Conservation (phyloP, 164 flowering plant species). For the Nymphaea colorata region DNA sequence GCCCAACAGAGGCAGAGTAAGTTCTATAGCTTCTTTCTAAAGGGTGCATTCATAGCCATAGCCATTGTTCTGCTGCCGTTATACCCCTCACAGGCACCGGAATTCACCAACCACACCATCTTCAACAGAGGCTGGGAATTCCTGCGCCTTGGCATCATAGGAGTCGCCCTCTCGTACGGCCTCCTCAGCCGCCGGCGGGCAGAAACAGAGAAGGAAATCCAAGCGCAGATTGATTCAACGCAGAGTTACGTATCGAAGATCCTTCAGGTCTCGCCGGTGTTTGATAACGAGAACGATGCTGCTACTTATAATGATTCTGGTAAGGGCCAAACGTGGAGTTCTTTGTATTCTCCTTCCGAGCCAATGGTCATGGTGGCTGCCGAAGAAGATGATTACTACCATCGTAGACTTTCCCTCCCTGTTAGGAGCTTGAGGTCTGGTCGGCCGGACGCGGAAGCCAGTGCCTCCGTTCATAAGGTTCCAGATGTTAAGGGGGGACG, state of each 20-base stretch:
- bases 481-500: neutral
- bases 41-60: slow-evolving; percentile 28
- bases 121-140: slow-evolving; percentile 76
- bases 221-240: slow-evolving; percentile 28
- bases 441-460: slow-evolving; percentile 20
- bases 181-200: slow-evolving; percentile 58
- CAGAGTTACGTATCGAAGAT: slow-evolving; percentile 52
- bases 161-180: slow-evolving; percentile 87
- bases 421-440: slow-evolving; percentile 71
- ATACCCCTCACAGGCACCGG: slow-evolving; percentile 67
- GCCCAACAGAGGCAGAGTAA: slow-evolving; percentile 31
- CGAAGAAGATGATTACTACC: slow-evolving; percentile 24
- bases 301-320: slow-evolving; percentile 29
- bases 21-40: slow-evolving; percentile 26
- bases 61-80: slow-evolving; percentile 42
- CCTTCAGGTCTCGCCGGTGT: slow-evolving; percentile 71
- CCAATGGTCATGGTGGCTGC: slow-evolving; percentile 43
- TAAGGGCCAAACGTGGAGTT: slow-evolving; percentile 70
- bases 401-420: slow-evolving; percentile 57
- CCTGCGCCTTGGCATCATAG: slow-evolving; percentile 74
- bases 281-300: slow-evolving; percentile 42
- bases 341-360: slow-evolving; percentile 43
- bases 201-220: slow-evolving; percentile 35
- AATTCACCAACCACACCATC: slow-evolving; percentile 44
- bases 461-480: neutral